A percentile compares a stretch with the other conserved stretches of the same genome.
Evolutionary conservation across 495 filamentous ascomycete species (phyloP).

Genomic region (Filosporella fistucella): DNA sequence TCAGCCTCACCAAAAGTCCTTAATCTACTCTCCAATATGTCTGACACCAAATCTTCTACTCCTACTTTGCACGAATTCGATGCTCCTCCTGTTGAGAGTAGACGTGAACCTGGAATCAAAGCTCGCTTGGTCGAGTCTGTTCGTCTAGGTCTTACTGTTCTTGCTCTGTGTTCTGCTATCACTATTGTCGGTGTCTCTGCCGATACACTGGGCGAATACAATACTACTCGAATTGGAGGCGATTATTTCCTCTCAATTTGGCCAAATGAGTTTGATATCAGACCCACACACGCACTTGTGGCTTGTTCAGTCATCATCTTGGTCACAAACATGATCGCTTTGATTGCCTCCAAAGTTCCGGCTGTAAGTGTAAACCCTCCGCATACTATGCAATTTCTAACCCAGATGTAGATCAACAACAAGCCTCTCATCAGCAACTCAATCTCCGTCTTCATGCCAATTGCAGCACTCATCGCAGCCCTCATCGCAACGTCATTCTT

Average conservation of each 20-base stretch:
- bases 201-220: slow-evolving; percentile 43
- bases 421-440: slow-evolving; percentile 30
- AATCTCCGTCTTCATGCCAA: slow-evolving; percentile 33
- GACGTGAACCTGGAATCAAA: slow-evolving; percentile 1
- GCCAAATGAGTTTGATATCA: slow-evolving; percentile 45
- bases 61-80: slow-evolving; percentile 17
- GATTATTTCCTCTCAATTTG: slow-evolving; percentile 43
- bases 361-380: slow-evolving; percentile 16
- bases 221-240: slow-evolving; percentile 36
- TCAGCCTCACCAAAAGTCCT: background rate
- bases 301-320: slow-evolving; percentile 37
- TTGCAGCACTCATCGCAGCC: slow-evolving; percentile 38
- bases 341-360: slow-evolving; percentile 19
- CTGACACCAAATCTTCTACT: slow-evolving; percentile 6
- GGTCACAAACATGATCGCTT: slow-evolving; percentile 35
- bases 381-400: background rate
- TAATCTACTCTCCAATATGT: slow-evolving; percentile 8
- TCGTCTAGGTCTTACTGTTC: slow-evolving; percentile 37
- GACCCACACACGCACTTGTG: slow-evolving; percentile 45
- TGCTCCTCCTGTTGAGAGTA: slow-evolving; percentile 3
- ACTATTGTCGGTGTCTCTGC: slow-evolving; percentile 43
- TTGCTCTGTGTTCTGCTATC: slow-evolving; percentile 43
- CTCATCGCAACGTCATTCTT: slow-evolving; percentile 47
- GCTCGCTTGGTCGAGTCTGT: slow-evolving; percentile 32
- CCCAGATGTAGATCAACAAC: slow-evolving; percentile 35